phyloP scores from a whole-genome alignment of 352 stramenopile genomes.

The Phytopythium ostracodes region DNA sequence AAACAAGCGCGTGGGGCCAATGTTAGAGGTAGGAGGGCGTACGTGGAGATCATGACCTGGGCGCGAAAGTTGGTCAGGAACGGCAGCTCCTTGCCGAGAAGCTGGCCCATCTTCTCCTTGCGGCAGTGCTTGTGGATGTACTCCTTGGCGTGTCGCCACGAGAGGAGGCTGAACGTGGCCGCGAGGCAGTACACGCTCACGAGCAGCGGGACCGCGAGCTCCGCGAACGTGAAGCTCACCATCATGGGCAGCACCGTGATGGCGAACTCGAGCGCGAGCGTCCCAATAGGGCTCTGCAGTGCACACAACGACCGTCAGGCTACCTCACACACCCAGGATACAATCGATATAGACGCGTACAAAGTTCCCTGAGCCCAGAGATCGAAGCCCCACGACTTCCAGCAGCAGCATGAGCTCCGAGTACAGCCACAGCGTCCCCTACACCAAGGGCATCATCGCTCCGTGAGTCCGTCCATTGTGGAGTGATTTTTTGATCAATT shows the following conservation, averaged over 20 bases:
- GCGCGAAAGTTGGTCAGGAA: constrained; percentile 79
- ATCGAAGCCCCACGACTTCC: constrained; percentile 57
- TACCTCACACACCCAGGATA: neutral
- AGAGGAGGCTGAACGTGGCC: constrained; percentile 47
- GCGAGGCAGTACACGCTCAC: constrained; percentile 52
- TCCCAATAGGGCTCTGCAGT: constrained; percentile 41
- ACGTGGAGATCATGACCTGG: constrained; percentile 85
- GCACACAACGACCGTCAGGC: neutral
- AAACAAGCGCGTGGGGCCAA: neutral
- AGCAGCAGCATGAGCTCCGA: constrained; percentile 74
- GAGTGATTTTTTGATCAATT: neutral
- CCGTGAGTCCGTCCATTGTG: neutral
- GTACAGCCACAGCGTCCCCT: constrained; percentile 81
- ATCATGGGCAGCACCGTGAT: constrained; percentile 67
- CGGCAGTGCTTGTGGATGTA: constrained; percentile 69
- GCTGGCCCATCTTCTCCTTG: constrained; percentile 79
- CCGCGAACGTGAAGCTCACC: constrained; percentile 61
- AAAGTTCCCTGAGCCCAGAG: constrained; percentile 44
- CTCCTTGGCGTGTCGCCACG: constrained; percentile 69
- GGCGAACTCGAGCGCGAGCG: constrained; percentile 66
- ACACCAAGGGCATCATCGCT: neutral
- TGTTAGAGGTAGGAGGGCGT: constrained; percentile 9
- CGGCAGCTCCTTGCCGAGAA: constrained; percentile 67
- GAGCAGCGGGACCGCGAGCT: constrained; percentile 57
- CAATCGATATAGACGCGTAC: constrained; percentile 19